phyloP scores from a whole-genome alignment of 148 eudicot genomes.

The Euryodendron excelsum region DNA sequence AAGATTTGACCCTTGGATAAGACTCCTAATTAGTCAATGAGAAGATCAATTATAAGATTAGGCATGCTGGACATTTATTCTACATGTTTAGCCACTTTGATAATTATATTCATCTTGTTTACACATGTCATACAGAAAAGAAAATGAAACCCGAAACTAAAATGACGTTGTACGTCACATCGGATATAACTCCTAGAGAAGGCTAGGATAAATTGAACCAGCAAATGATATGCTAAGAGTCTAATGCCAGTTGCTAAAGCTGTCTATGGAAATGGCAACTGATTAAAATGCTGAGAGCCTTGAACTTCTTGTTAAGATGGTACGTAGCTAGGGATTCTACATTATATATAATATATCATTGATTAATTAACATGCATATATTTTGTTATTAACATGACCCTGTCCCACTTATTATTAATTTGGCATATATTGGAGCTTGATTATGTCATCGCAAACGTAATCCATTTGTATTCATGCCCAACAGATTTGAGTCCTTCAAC shows the following conservation, averaged over 20 bases:
- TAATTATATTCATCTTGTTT: too few species aligned
- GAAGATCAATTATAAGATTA: too few species aligned
- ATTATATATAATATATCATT: background rate
- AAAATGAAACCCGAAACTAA: too few species aligned
- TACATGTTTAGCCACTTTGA: too few species aligned
- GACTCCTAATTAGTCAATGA: background rate
- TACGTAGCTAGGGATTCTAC: background rate
- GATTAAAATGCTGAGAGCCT: background rate
- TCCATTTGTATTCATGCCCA: background rate
- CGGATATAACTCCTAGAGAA: too few species aligned
- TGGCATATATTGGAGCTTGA: background rate
- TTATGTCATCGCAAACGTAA: conserved; percentile 4
- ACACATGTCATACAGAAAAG: too few species aligned
- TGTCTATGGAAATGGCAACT: background rate
- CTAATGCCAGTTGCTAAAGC: too few species aligned
- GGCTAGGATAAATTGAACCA: background rate
- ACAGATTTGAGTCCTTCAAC: background rate
- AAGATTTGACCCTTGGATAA: background rate
- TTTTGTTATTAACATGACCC: background rate
- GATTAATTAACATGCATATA: background rate
- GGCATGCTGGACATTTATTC: background rate
- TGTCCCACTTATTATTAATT: background rate
- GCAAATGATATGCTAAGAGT: background rate
- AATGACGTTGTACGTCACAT: too few species aligned
- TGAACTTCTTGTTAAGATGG: background rate